A percentile compares a stretch with the other conserved stretches of the same genome.
phyloP scores from a whole-genome alignment of 2,329 filamentous ascomycete genomes.

The Triangularia verruculosa region DNA sequence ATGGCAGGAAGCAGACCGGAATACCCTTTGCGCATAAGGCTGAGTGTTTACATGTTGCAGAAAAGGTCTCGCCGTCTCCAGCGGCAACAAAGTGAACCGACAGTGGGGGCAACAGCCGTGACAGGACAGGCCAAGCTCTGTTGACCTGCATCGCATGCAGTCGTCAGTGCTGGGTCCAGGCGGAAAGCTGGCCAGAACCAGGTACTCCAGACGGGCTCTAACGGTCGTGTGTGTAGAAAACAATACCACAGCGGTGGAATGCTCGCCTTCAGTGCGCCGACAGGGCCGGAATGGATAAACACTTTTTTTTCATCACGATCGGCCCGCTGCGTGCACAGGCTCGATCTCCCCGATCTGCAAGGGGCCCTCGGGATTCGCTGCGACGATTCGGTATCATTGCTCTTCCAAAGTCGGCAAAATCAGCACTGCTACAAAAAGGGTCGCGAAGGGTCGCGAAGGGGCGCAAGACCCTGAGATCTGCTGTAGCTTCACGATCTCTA shows the following conservation, averaged over 20 bases:
- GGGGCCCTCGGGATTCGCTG: not conserved
- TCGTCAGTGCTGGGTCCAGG: not conserved
- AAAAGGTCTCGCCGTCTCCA: not conserved
- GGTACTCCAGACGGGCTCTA: not conserved
- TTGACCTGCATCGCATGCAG: not conserved
- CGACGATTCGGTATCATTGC: not conserved
- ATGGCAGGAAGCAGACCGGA: not conserved
- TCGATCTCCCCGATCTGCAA: not conserved
- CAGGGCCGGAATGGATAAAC: not conserved
- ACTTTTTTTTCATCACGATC: not conserved
- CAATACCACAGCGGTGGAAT: not conserved
- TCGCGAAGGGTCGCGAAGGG: not conserved
- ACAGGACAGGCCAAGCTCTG: not conserved
- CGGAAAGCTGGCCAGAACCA: not conserved
- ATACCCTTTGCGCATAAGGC: constrained; percentile 8
- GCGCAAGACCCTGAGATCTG: not conserved
- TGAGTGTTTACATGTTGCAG: not conserved
- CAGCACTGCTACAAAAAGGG: not conserved
- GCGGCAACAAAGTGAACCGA: not conserved
- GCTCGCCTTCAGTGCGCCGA: not conserved
- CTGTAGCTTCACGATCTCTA: not conserved
- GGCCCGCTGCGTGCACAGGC: not conserved
- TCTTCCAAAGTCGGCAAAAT: not conserved
- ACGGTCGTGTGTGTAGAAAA: not conserved
- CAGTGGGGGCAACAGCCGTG: not conserved